A percentile compares a stretch with the other conserved stretches of the same genome.
Evolutionary conservation across 257 asterid genomes (phyloP).

Genomic region (Pogostemon cablin): DNA sequence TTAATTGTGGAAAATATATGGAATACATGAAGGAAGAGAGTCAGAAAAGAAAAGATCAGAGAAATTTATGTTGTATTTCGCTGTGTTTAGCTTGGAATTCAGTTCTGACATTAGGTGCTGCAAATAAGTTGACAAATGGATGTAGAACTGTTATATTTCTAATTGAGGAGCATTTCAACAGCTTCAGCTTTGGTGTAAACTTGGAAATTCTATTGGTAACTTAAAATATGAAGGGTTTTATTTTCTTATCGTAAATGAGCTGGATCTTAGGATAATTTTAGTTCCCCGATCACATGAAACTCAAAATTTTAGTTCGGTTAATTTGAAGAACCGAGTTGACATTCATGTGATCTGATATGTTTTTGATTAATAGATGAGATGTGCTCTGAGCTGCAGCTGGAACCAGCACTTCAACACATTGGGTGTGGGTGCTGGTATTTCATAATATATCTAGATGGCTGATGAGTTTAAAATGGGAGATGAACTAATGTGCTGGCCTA

Average conservation of each 20-base stretch:
- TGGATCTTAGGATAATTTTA: background rate
- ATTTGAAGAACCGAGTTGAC: background rate
- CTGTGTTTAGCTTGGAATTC: constrained; percentile 11
- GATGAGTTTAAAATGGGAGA: background rate
- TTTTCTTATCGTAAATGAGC: background rate
- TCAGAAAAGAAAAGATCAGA: background rate
- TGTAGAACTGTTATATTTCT: constrained; percentile 2
- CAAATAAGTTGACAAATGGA: background rate
- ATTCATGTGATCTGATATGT: constrained; percentile 15
- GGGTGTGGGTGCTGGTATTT: constrained; percentile 6
- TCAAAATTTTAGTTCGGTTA: background rate
- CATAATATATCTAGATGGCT: background rate
- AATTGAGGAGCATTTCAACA: background rate
- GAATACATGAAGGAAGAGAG: constrained; percentile 4
- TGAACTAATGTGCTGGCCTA: background rate
- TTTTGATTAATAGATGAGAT: background rate
- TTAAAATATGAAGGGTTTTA: background rate
- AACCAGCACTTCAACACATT: background rate
- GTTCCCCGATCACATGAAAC: constrained; percentile 2
- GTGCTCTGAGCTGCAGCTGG: background rate
- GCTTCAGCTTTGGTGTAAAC: background rate
- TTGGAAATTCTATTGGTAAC: background rate
- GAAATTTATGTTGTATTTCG: constrained; percentile 10
- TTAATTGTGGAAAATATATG: background rate
- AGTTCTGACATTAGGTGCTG: background rate